Evolutionary conservation across 768 basidiomycete genomes (phyloP).

Genomic region (Neoboletus subvelutipes): DNA sequence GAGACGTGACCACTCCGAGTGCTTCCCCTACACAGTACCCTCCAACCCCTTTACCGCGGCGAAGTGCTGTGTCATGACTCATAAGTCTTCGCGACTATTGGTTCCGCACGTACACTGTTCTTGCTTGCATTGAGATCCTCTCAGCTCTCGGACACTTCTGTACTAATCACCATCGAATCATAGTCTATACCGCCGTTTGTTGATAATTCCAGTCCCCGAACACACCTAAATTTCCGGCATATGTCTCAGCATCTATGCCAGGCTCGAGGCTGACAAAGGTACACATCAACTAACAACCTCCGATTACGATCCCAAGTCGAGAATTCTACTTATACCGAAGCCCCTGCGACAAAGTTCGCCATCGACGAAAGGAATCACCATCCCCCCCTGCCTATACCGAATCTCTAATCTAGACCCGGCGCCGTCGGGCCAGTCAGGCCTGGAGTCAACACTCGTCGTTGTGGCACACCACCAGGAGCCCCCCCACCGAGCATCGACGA

Average conservation of each 20-base stretch:
- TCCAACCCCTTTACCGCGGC: slow-evolving; percentile 38
- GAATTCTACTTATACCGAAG: slow-evolving; percentile 8
- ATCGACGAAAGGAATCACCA: slow-evolving; percentile 11
- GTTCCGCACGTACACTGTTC: slow-evolving; percentile 8
- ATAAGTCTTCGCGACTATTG: slow-evolving; percentile 12
- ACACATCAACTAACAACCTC: slow-evolving; percentile 1
- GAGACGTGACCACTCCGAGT: slow-evolving; percentile 51
- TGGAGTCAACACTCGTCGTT: slow-evolving; percentile 30
- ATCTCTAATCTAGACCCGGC: slow-evolving; percentile 30
- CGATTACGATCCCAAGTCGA: slow-evolving; percentile 8
- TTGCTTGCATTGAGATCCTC: slow-evolving; percentile 16
- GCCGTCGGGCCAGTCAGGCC: slow-evolving; percentile 25
- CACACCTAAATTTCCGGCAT: neutral
- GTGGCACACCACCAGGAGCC: slow-evolving; percentile 31
- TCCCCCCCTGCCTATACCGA: neutral
- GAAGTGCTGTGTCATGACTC: slow-evolving; percentile 36
- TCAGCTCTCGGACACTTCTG: slow-evolving; percentile 11
- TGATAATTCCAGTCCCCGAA: slow-evolving; percentile 13
- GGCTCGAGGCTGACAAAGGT: neutral
- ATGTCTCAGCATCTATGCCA: neutral
- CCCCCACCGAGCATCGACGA: slow-evolving; percentile 85
- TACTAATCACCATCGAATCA: slow-evolving; percentile 18
- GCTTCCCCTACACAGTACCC: slow-evolving; percentile 54
- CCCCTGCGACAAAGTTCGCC: slow-evolving; percentile 5
- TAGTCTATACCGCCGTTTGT: slow-evolving; percentile 7